Evolutionary conservation across 106 monocot genomes (phyloP), one percentile per base, ranked within the genome.

Genomic region (Allium sativum): DNA sequence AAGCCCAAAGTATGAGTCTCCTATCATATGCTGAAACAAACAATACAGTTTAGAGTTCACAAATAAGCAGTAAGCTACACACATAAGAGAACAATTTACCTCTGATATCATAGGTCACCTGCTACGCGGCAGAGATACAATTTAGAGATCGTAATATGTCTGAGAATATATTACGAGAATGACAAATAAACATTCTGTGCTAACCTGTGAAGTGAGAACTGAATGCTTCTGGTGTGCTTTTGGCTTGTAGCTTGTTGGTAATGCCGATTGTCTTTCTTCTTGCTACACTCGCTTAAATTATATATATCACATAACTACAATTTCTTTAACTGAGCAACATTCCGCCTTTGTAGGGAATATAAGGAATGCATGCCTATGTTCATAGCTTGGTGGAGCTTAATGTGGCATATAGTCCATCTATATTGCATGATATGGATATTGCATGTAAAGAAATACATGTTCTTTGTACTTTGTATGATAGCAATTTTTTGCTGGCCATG

Each of bases 1-100:
- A 62, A 45, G 21, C 44, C 53, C 61, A 52, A 44, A 53, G 22
- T 67, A 55, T 67, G 67, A 67, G 56, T 67, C 18, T 56, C 54
- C n/a, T 56, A 56, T 55, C 15, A 9, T 31, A 10, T 17, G 53
- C 7, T 53, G 42, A 18, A n/a, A 42, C 16, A 18, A 17, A 31
- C n/a, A 12, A 42, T 31, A 52, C 41, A 11, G 1, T 2, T 6
- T 21, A 12, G 40, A 31, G 42, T 17, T 9, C 18, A 42, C 9
- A 53, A 66, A 55, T 40, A 45, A 55, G 4, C 44, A 67, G 18
- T 45, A 45, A 56, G 66, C 54, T 17, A 22, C 53, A 55, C 20
- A 12, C 52, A 53, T 53, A 55, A 54, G 55, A 66, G 53, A 43
- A 66, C 52, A 41, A 40, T 43, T 64, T 63, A 44, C 16, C 14